Base-by-base conservation (phyloP, 179 eudicot genomes). In the Actinidia polygama region DNA sequence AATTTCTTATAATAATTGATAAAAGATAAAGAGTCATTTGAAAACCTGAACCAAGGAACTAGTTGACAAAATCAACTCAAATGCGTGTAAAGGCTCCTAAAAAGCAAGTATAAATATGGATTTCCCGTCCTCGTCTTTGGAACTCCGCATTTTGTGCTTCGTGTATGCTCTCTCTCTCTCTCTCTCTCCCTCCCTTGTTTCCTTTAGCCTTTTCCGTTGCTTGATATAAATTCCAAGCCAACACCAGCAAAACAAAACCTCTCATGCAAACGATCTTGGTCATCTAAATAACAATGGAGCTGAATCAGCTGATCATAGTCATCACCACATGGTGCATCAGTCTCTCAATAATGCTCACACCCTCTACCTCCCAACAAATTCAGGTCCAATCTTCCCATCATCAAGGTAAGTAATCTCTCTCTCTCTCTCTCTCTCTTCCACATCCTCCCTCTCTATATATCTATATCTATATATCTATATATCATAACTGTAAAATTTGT, bases 131-230 rank as follows among this genome's bases (percentile, higher is more conserved):
- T 81, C 24, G 59, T 84, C 36, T 70, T 87, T 75, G 89, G 79
- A 80, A 87, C 81, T 82, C 85, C 78, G 54, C 79, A 73, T 86
- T 84, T 86, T 79, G 89, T 84, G 85, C 84, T 84, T 79, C 55
- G 85, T 86, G 89, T 81, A 75, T 21, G 72, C 54, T 36, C 53
- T 58, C 36, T 44, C 77, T 16, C 19, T 26, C 69, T 69, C 58
- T 14, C 76, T 68, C 58, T 19, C 83, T 19, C 78, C 6, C 55
- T 62, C 46, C 21, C 62, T 23, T 30, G 40, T 30, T 75, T 9
- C 21, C 10, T 7, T 19, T 47, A 44, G 14, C 30, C 10, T 15
- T 3, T 24, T 7, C 80, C 18, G 21, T 57, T 51, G 4, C 23
- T 57, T 75, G 51, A 18, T 62, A 85, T 55, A 78, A 82, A 79